phyloP scores from a whole-genome alignment of 1,284 basidiomycete species.

The Prillingera fragicola region DNA sequence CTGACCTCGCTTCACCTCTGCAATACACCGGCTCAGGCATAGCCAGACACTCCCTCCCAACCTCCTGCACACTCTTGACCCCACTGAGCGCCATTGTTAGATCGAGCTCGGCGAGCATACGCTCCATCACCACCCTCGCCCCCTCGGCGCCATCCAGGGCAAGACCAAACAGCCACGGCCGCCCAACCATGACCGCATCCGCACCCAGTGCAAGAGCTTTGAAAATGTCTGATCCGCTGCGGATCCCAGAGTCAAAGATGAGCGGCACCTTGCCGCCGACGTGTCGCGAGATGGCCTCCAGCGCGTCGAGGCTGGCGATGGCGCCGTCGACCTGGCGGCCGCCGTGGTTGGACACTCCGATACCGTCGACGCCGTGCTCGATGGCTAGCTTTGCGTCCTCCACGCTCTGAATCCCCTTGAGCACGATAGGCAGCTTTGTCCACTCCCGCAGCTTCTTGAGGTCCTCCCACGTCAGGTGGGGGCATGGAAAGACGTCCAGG shows the following conservation, averaged over 20 bases:
- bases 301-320: conserved; percentile 63
- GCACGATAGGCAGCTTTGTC: conserved; percentile 50
- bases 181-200: conserved; percentile 37
- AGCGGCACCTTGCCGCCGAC: conserved; percentile 53
- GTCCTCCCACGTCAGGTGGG: conserved; percentile 9
- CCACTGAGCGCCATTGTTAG: conserved; percentile 40
- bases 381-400: conserved; percentile 66
- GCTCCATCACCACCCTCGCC: conserved; percentile 60
- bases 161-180: conserved; percentile 56
- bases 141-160: conserved; percentile 60
- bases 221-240: conserved; percentile 67
- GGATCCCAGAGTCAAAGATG: conserved; percentile 72
- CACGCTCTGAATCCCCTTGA: conserved; percentile 60
- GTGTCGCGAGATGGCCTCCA: conserved; percentile 51
- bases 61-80: conserved; percentile 14
- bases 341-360: conserved; percentile 76
- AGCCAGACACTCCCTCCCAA: conserved; percentile 11
- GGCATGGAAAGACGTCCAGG: conserved; percentile 14
- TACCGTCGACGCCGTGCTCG: conserved; percentile 61
- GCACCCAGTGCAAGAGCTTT: conserved; percentile 55
- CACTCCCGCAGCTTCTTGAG: conserved; percentile 5
- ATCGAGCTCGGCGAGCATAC: conserved; percentile 60
- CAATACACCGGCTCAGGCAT: too few species aligned
- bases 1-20: too few species aligned
- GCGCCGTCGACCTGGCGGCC: conserved; percentile 76